These are phyloP conservation scores for Phylloporus scabripes DNA, from an alignment of 768 basidiomycete genomes.

Conservation along the genomic window DNA sequence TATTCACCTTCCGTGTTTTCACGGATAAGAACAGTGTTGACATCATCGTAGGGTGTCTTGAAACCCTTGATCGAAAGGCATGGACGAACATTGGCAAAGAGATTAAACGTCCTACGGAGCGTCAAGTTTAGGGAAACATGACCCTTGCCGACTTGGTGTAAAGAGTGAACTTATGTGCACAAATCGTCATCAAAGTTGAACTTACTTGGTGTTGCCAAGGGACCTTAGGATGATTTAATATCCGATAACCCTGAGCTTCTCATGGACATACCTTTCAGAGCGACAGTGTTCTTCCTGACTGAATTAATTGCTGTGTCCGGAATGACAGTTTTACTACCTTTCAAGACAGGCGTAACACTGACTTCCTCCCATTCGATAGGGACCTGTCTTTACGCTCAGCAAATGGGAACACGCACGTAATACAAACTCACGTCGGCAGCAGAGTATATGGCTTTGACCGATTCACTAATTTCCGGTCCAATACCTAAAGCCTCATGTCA, in stretches of 20 bases:
- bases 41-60: conserved; percentile 98
- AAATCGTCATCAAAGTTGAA: conserved; percentile 14
- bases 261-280: conserved; percentile 74
- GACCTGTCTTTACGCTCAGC: conserved; percentile 50
- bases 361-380: conserved; percentile 99
- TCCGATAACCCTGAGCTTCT: neutral
- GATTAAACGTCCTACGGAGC: conserved; percentile 92
- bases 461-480: conserved; percentile 96
- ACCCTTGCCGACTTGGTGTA: conserved; percentile 85
- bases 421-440: conserved; percentile 64
- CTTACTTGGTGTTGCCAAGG: conserved; percentile 95
- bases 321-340: conserved; percentile 95
- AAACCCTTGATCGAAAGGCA: conserved; percentile 94
- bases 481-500: conserved; percentile 58
- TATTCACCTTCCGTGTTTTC: conserved; percentile 99
- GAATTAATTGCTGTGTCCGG: conserved; percentile 87
- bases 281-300: conserved; percentile 96
- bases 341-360: conserved; percentile 88
- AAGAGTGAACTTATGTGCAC: conserved; percentile 10
- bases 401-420: conserved; percentile 3
- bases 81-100: conserved; percentile 98
- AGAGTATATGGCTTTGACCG: conserved; percentile 88
- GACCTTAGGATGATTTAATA: conserved; percentile 47
- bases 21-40: conserved; percentile 96
- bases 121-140: conserved; percentile 98